Evolutionary conservation across 345 rosid species (phyloP).

Genomic region (Ricinus communis): DNA sequence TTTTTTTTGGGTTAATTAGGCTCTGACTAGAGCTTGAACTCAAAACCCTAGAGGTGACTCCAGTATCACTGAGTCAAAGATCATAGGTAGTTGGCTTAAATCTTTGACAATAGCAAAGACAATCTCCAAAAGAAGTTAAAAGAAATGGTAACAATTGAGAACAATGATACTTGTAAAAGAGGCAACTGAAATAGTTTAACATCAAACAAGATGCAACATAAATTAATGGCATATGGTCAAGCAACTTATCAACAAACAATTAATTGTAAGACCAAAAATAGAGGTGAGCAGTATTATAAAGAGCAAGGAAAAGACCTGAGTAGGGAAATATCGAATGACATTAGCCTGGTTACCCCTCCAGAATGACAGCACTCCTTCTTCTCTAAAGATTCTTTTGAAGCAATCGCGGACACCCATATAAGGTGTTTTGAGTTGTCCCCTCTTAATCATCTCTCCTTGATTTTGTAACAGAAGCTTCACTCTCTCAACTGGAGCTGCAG

Average conservation of each 20-base stretch:
- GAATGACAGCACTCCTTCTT: conserved; percentile 77
- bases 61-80: too few species aligned
- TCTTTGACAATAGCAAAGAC: too few species aligned
- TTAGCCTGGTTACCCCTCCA: conserved; percentile 99
- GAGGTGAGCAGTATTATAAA: too few species aligned
- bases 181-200: not conserved
- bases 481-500: conserved; percentile 91
- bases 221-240: too few species aligned
- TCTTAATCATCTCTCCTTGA: conserved; percentile 86
- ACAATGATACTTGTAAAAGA: too few species aligned
- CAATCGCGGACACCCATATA: conserved; percentile 67
- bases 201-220: not conserved
- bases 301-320: conserved; percentile 84
- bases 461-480: conserved; percentile 91
- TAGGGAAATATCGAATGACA: conserved; percentile 85
- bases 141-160: too few species aligned
- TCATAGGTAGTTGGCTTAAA: too few species aligned
- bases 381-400: conserved; percentile 66
- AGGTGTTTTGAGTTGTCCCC: conserved; percentile 66
- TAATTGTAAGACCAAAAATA: not conserved
- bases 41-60: too few species aligned
- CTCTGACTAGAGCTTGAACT: too few species aligned
- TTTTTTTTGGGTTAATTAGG: too few species aligned
- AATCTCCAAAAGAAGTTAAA: too few species aligned
- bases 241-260: too few species aligned